Evolutionary conservation across 148 eudicot genomes (phyloP).

Genomic region (Amaranthus palmeri): DNA sequence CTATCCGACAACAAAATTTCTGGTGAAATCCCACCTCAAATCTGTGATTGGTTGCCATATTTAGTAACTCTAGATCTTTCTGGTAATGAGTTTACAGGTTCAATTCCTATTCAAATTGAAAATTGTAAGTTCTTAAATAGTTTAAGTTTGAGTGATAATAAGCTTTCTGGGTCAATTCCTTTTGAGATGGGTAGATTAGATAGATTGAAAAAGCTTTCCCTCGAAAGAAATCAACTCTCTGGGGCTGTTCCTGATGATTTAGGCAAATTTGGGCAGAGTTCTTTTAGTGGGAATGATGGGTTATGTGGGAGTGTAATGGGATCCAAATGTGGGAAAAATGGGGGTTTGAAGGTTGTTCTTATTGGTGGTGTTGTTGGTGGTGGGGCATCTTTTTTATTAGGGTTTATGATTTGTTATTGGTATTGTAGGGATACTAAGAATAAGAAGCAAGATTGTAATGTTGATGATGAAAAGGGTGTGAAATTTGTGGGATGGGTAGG

Average conservation of each 20-base stretch:
- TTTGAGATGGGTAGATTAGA: conserved; percentile 43
- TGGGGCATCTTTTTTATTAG: conserved; percentile 46
- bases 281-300: conserved; percentile 28
- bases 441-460: conserved; percentile 23
- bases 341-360: conserved; percentile 49
- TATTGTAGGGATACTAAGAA: conserved; percentile 30
- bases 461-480: conserved; percentile 36
- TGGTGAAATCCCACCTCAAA: conserved; percentile 51
- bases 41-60: conserved; percentile 75
- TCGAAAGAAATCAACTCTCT: conserved; percentile 43
- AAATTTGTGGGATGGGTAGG: conserved; percentile 56
- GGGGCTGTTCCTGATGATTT: conserved; percentile 52
- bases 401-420: conserved; percentile 72
- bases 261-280: conserved; percentile 1
- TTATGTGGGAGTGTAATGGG: conserved; percentile 60
- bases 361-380: conserved; percentile 74
- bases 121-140: conserved; percentile 62
- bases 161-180: conserved; percentile 57
- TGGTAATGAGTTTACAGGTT: conserved; percentile 43
- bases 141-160: conserved; percentile 41
- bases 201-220: conserved; percentile 49
- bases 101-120: conserved; percentile 46
- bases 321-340: conserved; percentile 51
- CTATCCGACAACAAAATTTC: conserved; percentile 54
- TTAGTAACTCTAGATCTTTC: conserved; percentile 68